Conservation (phyloP, 345 rosid species). For the Acer yangbiense region DNA sequence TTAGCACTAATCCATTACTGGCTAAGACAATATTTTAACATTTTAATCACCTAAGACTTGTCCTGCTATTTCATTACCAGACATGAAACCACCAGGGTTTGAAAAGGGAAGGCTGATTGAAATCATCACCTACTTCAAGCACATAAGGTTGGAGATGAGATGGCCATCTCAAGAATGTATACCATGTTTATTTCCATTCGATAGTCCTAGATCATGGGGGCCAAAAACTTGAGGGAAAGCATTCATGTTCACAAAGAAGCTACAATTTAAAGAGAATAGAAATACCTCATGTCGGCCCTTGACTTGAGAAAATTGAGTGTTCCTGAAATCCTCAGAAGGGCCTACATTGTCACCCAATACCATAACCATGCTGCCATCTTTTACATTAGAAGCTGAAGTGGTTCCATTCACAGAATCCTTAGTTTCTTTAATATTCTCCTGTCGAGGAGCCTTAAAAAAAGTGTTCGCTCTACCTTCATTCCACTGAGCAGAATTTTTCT, state of each 20-base stretch:
- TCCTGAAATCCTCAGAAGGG: slow-evolving; percentile 37
- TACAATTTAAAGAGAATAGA: slow-evolving; percentile 3
- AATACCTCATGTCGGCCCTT: slow-evolving; percentile 45
- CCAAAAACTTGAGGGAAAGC: background rate
- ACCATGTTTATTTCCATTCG: background rate
- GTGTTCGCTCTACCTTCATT: slow-evolving; percentile 39
- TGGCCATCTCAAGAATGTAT: slow-evolving; percentile 1
- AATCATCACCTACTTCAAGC: background rate
- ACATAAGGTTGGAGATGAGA: background rate
- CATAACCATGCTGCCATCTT: slow-evolving; percentile 21
- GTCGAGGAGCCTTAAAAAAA: slow-evolving; percentile 33
- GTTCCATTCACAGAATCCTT: slow-evolving; percentile 31
- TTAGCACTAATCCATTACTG: background rate
- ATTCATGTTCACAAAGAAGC: slow-evolving; percentile 5
- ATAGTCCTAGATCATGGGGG: background rate
- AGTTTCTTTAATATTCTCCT: slow-evolving; percentile 23
- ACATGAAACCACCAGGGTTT: background rate
- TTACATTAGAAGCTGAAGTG: slow-evolving; percentile 36
- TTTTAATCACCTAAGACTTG: background rate
- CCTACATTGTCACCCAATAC: slow-evolving; percentile 24
- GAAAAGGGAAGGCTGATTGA: background rate
- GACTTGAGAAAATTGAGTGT: slow-evolving; percentile 35
- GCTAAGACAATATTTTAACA: background rate
- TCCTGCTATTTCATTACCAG: slow-evolving; percentile 6
- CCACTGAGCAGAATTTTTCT: slow-evolving; percentile 32